A percentile compares a stretch with the other conserved stretches of the same genome.
Evolutionary conservation across 352 stramenopile species (phyloP).

Genomic region (Peronospora farinosa): DNA sequence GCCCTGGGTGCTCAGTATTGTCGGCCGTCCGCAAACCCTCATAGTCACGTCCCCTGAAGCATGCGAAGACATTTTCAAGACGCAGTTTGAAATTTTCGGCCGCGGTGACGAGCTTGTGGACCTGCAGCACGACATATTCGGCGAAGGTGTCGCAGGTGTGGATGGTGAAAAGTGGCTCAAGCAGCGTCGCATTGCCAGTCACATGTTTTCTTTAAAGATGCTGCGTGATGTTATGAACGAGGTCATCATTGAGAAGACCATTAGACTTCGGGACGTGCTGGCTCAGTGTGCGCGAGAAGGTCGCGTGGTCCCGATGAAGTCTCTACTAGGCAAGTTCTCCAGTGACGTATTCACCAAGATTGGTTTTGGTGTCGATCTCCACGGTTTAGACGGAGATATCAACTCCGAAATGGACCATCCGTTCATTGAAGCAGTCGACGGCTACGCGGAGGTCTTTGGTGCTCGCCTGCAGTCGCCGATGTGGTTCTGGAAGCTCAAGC

Average conservation of each 20-base stretch:
- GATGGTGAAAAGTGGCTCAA: constrained; percentile 41
- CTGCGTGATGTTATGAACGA: constrained; percentile 26
- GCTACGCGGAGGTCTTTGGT: constrained; percentile 10
- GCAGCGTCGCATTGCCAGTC: constrained; percentile 56
- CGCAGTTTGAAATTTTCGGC: constrained; percentile 47
- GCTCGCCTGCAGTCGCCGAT: constrained; percentile 25
- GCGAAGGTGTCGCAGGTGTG: constrained; percentile 40
- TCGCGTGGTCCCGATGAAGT: constrained; percentile 27
- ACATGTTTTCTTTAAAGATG: constrained; percentile 55
- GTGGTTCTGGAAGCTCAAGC: constrained; percentile 45
- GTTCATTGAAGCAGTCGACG: constrained; percentile 24
- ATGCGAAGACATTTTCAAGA: constrained; percentile 30
- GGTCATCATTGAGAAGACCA: constrained; percentile 26
- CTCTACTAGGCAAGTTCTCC: constrained; percentile 44
- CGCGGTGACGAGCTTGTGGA: constrained; percentile 20
- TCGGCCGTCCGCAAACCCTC: constrained; percentile 29
- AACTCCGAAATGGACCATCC: constrained; percentile 23
- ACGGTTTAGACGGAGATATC: constrained; percentile 20
- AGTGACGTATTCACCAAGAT: constrained; percentile 71
- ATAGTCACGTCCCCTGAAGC: constrained; percentile 32
- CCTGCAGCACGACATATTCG: constrained; percentile 36
- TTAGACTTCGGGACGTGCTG: constrained; percentile 25
- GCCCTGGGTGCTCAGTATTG: constrained; percentile 38
- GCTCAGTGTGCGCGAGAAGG: constrained; percentile 5
- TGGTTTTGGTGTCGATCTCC: constrained; percentile 48